Evolutionary conservation across 2,329 filamentous ascomycete genomes (phyloP), one percentile per base, ranked within the genome.

Genomic region (Pseudogymnoascus sp.): DNA sequence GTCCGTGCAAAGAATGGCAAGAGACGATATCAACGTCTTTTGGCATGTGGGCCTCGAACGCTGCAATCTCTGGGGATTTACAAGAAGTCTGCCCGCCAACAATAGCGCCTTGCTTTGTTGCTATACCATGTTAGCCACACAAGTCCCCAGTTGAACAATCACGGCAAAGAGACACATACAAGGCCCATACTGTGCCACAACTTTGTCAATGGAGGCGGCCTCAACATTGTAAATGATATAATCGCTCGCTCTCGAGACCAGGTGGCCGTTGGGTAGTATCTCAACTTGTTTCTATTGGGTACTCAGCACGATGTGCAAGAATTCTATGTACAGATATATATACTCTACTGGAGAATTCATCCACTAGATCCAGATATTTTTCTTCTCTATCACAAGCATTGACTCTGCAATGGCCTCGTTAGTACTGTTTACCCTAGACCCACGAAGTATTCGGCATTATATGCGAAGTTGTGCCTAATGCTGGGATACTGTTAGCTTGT

Each of bases 181-280:
- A 71, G 93, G 93, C 68, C 93, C 95, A 76, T 91, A 99, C 71
- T 88, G 82, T 67, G 88, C 88, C 72, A 97, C 95, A 71, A 97
- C 90, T 69, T 83, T 84, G 74, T 91, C 89, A 76, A 99, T 96
- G 68, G 88, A 85, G 71, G 92, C 91, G 66, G 95, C 95, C 78
- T 97, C 93, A 76, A 99, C 95, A 77, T 90, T 96, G 83, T 99
- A 99, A 75, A 99, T 92, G 78, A 97, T 96, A 77, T 93, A 97
- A 82, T 97, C 93, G 87, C 93, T 97, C 77, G 88, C 87, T 78
- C 95, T 87, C 71, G 95, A 97, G 71, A 99, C 95, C 76, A 93
- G 84, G 79, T 97, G 93, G 71, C 96, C 96, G 84, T 96, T 96
- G 76, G 86, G 87, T 75, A 93, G 87, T 72, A 99, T 95, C 77